A percentile compares a stretch with the other conserved stretches of the same genome.
Conservation (phyloP, 768 basidiomycete species). For the Zangia roseola region DNA sequence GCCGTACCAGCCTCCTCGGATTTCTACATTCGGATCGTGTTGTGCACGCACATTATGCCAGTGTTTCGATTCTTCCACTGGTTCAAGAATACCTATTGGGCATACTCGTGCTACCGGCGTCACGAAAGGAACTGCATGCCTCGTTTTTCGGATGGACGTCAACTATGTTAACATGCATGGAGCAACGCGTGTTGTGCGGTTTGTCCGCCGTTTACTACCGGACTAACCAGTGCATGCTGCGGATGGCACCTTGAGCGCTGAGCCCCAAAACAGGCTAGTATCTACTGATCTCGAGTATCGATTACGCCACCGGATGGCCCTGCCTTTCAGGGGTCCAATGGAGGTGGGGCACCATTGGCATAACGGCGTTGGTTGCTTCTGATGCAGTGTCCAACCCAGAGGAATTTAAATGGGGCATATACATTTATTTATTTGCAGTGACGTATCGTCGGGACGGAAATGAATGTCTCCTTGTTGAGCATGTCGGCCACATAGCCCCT, state of each 20-base stretch:
- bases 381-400: background rate
- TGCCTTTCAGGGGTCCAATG: too few relatives aligned
- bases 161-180: background rate
- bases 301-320: background rate
- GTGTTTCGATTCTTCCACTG: background rate
- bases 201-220: background rate
- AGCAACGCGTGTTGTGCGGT: background rate
- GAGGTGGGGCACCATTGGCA: too few relatives aligned
- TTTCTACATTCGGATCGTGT: background rate
- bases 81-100: background rate
- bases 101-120: background rate
- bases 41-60: background rate
- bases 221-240: background rate
- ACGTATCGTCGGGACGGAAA: constrained; percentile 11
- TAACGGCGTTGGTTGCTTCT: background rate
- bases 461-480: background rate
- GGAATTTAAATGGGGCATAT: background rate
- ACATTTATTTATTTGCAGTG: background rate
- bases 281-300: background rate
- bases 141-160: background rate
- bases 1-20: background rate
- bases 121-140: background rate
- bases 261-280: background rate
- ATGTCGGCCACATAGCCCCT: background rate
- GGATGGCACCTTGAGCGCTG: constrained; percentile 1